Conservation (phyloP, 129 eudicot genomes). For the Pseudognaphalium luteoalbum region DNA sequence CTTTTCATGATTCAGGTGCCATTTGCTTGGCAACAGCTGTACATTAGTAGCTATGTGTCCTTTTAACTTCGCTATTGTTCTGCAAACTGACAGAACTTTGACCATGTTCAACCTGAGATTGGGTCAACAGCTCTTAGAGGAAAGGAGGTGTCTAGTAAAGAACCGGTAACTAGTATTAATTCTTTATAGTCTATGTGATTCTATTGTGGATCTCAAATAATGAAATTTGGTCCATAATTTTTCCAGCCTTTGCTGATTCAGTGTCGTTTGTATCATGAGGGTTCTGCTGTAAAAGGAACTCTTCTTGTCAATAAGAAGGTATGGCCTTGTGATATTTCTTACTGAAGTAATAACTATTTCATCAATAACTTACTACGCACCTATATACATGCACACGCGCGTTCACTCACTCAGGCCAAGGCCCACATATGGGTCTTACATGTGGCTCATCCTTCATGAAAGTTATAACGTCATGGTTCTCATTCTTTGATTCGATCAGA, state of each 20-base stretch:
- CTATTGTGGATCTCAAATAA: not conserved
- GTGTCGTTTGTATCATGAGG: constrained; percentile 65
- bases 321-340: not conserved
- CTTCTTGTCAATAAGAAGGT: constrained; percentile 80
- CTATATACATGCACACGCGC: too few relatives aligned
- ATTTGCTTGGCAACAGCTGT: constrained; percentile 2
- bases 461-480: not conserved
- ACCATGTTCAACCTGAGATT: constrained; percentile 22
- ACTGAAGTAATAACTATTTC: not conserved
- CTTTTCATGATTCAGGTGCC: not conserved
- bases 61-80: not conserved
- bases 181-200: constrained; percentile 12
- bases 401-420: not conserved
- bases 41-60: not conserved
- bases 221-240: not conserved
- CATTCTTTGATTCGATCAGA: not conserved
- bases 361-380: too few relatives aligned
- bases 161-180: constrained; percentile 47
- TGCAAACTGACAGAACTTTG: constrained; percentile 29
- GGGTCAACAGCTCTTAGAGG: constrained; percentile 29
- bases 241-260: constrained; percentile 78
- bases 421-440: not conserved
- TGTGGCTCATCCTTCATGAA: constrained; percentile 9
- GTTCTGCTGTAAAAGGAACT: constrained; percentile 80
- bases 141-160: constrained; percentile 28